Evolutionary conservation across 108 stramenopile species (phyloP), one percentile per base, ranked within the genome.

Genomic region (Hondaea fermentalgiana): DNA sequence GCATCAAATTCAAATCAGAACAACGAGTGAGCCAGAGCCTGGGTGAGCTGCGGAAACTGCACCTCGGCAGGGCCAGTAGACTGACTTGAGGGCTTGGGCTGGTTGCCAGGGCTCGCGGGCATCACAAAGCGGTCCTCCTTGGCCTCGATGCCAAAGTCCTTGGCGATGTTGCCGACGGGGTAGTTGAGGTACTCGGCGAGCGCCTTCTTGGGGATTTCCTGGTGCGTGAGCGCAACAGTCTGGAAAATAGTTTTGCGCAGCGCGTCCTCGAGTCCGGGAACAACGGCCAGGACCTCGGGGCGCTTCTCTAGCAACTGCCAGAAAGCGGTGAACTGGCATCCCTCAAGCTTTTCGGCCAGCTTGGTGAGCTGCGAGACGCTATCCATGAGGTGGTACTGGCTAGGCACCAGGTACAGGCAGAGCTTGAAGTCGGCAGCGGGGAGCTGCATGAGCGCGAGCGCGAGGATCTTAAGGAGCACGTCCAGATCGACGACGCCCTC

Each of bases 381-480:
- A n/a, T 83, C 72, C 72, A 83, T n/a, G 72, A 51, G 44, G 47
- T 83, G 72, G 72, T 83, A 83, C 49, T 83, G 72, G 47, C 49
- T 51, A 14, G 72, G 72, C 44, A 83, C 72, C 42, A 83, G 72
- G 49, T 83, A 83, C 47, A 83, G 44, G 72, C 72, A 83, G 47
- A 83, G 72, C 72, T 83, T 83, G 19, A 83, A 83, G 49, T 83
- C 72, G 47, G 44, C 72, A 21, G 72, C 44, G 49, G 72, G 72
- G 42, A 83, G n/a, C 47, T 51, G 72, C 72, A 51, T 51, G 47
- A 83, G 49, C 72, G 72, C 72, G 49, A 83, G 72, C 72, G 47
- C 72, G 47, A 83, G 49, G 72, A 83, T 83, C 19, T 83, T 83
- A 2, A 83, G 72, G 47, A 83, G 72, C 72, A 83, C 72, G 72